Conservation (phyloP, 129 eudicot genomes). For the Heracleum sosnowskyi region DNA sequence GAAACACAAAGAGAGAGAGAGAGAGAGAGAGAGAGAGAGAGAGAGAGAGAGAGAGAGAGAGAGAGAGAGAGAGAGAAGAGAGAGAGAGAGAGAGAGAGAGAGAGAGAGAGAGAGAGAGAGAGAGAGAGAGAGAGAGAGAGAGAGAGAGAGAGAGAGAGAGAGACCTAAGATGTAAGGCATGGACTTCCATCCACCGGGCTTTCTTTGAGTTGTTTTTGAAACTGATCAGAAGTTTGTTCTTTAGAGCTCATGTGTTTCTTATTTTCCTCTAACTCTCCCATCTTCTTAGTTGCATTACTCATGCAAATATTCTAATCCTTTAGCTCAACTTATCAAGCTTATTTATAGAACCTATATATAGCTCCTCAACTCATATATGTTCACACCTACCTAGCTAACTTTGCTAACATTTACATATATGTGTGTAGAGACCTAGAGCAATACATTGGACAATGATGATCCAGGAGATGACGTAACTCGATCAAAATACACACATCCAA, state of each 20-base stretch:
- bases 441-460: background rate
- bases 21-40: too few species aligned
- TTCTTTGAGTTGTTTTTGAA: constrained; percentile 14
- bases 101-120: background rate
- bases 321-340: background rate
- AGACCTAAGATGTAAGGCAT: constrained; percentile 75
- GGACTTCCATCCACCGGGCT: constrained; percentile 86
- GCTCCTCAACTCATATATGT: background rate
- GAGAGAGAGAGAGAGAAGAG: background rate
- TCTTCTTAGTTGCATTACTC: background rate
- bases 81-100: background rate
- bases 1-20: accelerated
- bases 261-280: constrained; percentile 6
- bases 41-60: background rate
- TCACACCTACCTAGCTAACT: background rate
- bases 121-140: too few species aligned
- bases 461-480: background rate
- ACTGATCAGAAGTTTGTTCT: background rate
- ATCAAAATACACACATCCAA: background rate
- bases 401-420: background rate
- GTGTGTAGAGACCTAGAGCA: background rate
- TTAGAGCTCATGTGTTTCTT: constrained; percentile 13
- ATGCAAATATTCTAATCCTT: background rate
- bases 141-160: constrained; percentile 14
- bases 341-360: background rate